These are phyloP conservation scores for Fraxinus baroniana DNA, from an alignment of 305 asterid species.

Conservation along the genomic window DNA sequence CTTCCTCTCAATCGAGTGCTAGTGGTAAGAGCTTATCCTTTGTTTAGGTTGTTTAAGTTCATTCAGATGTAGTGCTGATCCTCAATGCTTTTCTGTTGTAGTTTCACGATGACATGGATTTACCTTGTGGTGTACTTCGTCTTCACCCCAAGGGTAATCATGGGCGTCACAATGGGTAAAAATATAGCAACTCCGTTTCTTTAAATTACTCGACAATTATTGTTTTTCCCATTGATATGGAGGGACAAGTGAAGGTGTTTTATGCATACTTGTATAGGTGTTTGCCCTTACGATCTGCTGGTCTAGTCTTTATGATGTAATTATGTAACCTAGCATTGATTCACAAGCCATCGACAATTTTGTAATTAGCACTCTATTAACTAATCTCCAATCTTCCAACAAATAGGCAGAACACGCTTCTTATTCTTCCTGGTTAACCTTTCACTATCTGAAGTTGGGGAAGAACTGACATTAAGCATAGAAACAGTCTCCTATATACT, in stretches of 20 bases:
- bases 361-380: background rate
- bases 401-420: background rate
- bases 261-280: background rate
- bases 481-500: background rate
- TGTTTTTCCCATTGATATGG: background rate
- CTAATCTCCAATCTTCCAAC: constrained; percentile 6
- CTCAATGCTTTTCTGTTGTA: constrained; percentile 24
- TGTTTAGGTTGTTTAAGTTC: background rate
- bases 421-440: background rate
- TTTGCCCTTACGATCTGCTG: background rate
- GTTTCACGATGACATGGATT: constrained; percentile 92
- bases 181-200: constrained; percentile 13
- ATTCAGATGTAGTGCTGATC: constrained; percentile 15
- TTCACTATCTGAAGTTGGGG: background rate
- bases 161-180: constrained; percentile 87
- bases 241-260: background rate
- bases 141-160: constrained; percentile 74
- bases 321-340: background rate
- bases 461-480: background rate
- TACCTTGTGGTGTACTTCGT: constrained; percentile 96
- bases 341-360: background rate
- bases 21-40: constrained; percentile 44
- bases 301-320: background rate
- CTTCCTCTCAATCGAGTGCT: constrained; percentile 93
- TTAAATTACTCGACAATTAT: background rate